Base-by-base conservation (phyloP, 2,329 filamentous ascomycete genomes). In the Aureobasidium zeae region DNA sequence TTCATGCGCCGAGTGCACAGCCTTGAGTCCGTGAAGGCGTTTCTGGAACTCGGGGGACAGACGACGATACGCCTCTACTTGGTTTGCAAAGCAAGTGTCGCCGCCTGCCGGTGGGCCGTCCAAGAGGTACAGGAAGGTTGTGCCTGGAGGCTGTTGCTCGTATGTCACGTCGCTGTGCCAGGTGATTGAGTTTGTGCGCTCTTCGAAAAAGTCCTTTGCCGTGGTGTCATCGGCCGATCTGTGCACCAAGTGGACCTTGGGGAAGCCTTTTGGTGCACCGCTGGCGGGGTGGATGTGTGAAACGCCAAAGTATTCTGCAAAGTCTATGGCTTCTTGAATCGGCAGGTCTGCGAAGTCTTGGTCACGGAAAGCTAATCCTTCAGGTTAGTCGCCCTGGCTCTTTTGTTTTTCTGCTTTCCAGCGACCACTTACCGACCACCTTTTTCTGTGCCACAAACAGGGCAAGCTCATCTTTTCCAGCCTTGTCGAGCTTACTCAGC, bases 91-190 rank as follows among this genome's bases (percentile, higher is more conserved):
- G 3, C 93, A 67, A 0, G 87, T 94, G 58, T 94, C 86, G 35
- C 87, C 88, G 25, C 87, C 87, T 1, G 77, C 80, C 28, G 76
- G 70, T 1, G 87, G 87, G 32, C 76, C 80, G 57, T 94, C 86
- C n/a, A 95, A 73, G 37, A 87, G 72, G 58, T 93, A 94, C 25
- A 94, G 64, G 64, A 94, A 93, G 0, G 88, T 94, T 0, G 86
- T 94, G 21, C 86, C 86, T 0, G 88, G 86, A 1, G 88, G 86
- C 64, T 95, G 87, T 52, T 76, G 68, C 67, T 94, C 88, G 58
- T 93, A 94, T 0, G 83, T 84, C 1, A 94, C 81, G 53, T 94
- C 87, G 0, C 80, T 84, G 65, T 94, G 87, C 86, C 86, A 94
- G 6, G 85, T 85, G 1, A 93, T 79, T 1, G 81, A 84, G 63